Percentiles rank a stretch among this genome's conserved stretches.
Evolutionary conservation across 2,329 filamentous ascomycete species (phyloP).

Genomic region (Myrmaecium sp.): DNA sequence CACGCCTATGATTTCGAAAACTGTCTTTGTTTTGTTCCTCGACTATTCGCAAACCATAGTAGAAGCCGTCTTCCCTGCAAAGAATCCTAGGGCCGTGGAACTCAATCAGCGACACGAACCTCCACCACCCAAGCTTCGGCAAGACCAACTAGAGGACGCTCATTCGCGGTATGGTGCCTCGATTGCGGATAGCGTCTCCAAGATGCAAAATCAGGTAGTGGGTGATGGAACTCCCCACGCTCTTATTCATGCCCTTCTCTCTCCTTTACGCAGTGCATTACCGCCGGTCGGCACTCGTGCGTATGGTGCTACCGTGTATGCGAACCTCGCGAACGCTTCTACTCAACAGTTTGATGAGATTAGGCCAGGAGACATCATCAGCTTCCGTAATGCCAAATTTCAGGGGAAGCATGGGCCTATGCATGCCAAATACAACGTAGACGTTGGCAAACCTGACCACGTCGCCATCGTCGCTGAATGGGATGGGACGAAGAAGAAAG

Average conservation of each 20-base stretch:
- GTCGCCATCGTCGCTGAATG: constrained; percentile 87
- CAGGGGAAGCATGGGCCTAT: constrained; percentile 90
- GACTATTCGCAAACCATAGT: constrained; percentile 94
- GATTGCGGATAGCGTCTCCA: constrained; percentile 52
- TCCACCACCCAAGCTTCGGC: constrained; percentile 64
- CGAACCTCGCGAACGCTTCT: constrained; percentile 86
- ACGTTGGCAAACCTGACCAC: constrained; percentile 78
- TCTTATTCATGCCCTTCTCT: constrained; percentile 64
- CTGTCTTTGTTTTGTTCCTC: constrained; percentile 76
- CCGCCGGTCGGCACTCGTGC: constrained; percentile 72
- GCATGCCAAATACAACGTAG: constrained; percentile 81
- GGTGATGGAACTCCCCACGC: constrained; percentile 68
- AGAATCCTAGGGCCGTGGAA: constrained; percentile 53
- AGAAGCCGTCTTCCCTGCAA: constrained; percentile 60
- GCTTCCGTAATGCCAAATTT: constrained; percentile 82
- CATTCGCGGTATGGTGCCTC: constrained; percentile 67
- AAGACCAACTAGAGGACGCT: constrained; percentile 82
- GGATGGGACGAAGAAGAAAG: constrained; percentile 98
- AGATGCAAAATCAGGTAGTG: constrained; percentile 63
- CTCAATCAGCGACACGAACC: constrained; percentile 77
- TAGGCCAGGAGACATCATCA: constrained; percentile 79
- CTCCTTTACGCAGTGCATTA: constrained; percentile 55
- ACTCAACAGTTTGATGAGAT: constrained; percentile 88
- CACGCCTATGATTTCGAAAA: constrained; percentile 55
- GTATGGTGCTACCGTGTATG: constrained; percentile 84